Conservation (phyloP, 768 basidiomycete genomes). For the Xanthoconium stramineum region DNA sequence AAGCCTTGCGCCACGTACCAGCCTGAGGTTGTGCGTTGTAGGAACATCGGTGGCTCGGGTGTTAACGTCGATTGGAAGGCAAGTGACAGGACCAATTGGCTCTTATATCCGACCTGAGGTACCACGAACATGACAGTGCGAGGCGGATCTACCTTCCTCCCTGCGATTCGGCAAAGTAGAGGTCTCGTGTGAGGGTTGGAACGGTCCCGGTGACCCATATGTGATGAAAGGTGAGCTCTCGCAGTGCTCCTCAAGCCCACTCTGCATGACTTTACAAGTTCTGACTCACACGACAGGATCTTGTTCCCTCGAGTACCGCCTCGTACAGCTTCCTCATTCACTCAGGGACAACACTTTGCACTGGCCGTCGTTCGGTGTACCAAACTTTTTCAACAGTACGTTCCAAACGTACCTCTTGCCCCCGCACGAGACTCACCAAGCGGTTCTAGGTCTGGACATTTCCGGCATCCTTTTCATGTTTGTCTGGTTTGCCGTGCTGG, state of each 20-base stretch:
- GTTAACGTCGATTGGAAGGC: slow-evolving; percentile 91
- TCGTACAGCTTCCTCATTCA: slow-evolving; percentile 61
- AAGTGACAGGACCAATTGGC: slow-evolving; percentile 21
- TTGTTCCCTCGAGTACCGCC: slow-evolving; percentile 81
- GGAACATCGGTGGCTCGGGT: slow-evolving; percentile 73
- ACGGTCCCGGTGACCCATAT: slow-evolving; percentile 72
- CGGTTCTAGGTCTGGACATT: slow-evolving; percentile 42
- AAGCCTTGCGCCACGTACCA: slow-evolving; percentile 71
- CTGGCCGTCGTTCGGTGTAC: slow-evolving; percentile 9
- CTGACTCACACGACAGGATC: slow-evolving; percentile 51
- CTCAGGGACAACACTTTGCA: slow-evolving; percentile 18
- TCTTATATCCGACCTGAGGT: slow-evolving; percentile 8
- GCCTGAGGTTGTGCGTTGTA: slow-evolving; percentile 84
- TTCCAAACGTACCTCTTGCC: neutral
- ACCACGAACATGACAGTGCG: slow-evolving; percentile 53
- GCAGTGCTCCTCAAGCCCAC: neutral
- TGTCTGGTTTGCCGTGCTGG: slow-evolving; percentile 53
- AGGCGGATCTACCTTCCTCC: slow-evolving; percentile 82
- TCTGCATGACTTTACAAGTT: neutral
- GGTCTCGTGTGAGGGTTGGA: slow-evolving; percentile 92
- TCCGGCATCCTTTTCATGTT: slow-evolving; percentile 50
- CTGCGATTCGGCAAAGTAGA: slow-evolving; percentile 83
- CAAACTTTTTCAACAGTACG: slow-evolving; percentile 24
- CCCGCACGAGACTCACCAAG: neutral
- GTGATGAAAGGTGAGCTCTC: slow-evolving; percentile 71